Evolutionary conservation across 345 rosid species (phyloP).

Genomic region (Populus davidiana): DNA sequence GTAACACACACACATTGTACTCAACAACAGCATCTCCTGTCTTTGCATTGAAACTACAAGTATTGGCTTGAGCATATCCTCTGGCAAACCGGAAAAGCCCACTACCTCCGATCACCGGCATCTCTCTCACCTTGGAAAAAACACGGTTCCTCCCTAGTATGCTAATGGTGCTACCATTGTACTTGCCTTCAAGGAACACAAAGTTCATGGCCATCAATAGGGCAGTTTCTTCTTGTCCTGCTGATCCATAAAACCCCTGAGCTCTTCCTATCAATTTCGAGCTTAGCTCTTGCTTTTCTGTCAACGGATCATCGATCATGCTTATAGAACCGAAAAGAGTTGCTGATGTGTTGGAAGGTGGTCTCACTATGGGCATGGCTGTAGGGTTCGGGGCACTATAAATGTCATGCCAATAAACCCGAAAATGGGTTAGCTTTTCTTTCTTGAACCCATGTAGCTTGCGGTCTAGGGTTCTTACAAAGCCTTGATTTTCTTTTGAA

Average conservation of each 20-base stretch:
- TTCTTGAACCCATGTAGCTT: conserved; percentile 19
- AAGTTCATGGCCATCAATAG: conserved; percentile 17
- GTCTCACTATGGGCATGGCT: conserved; percentile 36
- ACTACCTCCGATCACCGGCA: conserved; percentile 63
- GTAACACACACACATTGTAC: conserved; percentile 33
- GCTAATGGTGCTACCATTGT: conserved; percentile 26
- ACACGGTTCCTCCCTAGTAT: conserved; percentile 46
- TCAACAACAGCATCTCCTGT: conserved; percentile 45
- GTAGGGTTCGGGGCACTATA: conserved; percentile 48
- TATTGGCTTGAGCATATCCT: conserved; percentile 51
- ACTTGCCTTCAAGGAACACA: conserved; percentile 12
- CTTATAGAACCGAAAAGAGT: not conserved
- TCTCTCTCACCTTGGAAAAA: conserved; percentile 39
- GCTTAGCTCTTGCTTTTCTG: conserved; percentile 1
- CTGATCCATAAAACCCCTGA: conserved; percentile 1
- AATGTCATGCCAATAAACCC: conserved; percentile 67
- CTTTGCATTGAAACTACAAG: conserved; percentile 20
- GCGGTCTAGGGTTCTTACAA: not conserved
- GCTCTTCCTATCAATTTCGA: not conserved
- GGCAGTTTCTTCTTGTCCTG: not conserved
- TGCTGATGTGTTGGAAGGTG: conserved; percentile 9
- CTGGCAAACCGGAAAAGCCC: conserved; percentile 59
- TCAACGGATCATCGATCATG: conserved; percentile 5
- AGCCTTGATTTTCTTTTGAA: not conserved
- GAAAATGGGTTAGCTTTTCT: conserved; percentile 64